Base-by-base conservation (phyloP, 1,284 basidiomycete genomes). In the Filobasidium uniguttulatum region DNA sequence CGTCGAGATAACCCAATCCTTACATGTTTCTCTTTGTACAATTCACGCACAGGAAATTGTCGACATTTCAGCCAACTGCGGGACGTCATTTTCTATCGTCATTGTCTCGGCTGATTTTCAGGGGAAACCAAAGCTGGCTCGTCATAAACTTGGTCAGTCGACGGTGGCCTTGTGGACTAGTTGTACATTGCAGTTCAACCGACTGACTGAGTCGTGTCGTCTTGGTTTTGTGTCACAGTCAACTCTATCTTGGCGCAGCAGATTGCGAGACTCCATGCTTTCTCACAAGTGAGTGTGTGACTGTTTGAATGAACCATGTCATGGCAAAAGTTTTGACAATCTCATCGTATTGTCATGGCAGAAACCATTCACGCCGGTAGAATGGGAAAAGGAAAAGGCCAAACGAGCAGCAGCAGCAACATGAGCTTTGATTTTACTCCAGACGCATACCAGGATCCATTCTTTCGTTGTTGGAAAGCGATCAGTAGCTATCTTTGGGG, bases 91-190 rank as follows among this genome's bases (percentile, higher is more conserved):
- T 44, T 63, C 64, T 4, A 57, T 68, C 28, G 61, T 60, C 6
- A 60, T 69, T 30, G 67, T 69, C 5, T 68, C 67, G 20, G 60
- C 62, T 6, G 62, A 62, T 52, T 69, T 69, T 52, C 60, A 59
- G 3, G 62, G 61, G 51, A 69, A 67, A 57, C 62, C 64, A 53
- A 68, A 66, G 1, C 52, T 69, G 29, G 62, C 63, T 23, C 49
- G 67, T 49, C 67, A 69, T 55, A 68, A 67, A 56, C 58, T 69
- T 37, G 59, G 67, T 67, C 35, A 49, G 66, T 62, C 15, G 2
- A 12, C 8, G 4, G 2, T 30, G 22, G 45, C 10, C 9, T 22
- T 9, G 44, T 46, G 20, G 6, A 6, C 15, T 23, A n/a, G n/a
- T 1, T 22, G 25, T 20, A 6, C 15, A 12, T n/a, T 17, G 10